Evolutionary conservation across 768 basidiomycete species (phyloP).

Genomic region (Tulasnella sp.): DNA sequence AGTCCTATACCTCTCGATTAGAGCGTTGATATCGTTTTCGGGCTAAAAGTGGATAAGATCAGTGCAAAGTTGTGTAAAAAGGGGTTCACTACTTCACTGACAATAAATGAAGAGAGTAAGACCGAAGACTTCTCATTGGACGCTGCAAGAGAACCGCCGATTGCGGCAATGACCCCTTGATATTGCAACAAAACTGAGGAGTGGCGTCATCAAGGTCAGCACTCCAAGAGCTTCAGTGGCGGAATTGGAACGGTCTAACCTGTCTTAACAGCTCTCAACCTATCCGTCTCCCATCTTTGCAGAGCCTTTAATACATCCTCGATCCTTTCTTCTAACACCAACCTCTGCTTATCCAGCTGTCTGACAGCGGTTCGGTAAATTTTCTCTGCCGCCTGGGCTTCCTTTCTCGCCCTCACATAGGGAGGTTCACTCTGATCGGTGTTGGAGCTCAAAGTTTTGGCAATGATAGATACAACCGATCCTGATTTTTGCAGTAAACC

Average conservation of each 20-base stretch:
- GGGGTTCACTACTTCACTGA: not conserved
- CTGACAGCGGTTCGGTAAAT: constrained; percentile 69
- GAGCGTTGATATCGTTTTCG: constrained; percentile 69
- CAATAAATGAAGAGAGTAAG: constrained; percentile 55
- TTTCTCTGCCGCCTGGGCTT: constrained; percentile 72
- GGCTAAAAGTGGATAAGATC: constrained; percentile 38
- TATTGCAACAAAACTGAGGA: constrained; percentile 66
- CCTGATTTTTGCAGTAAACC: too few species aligned
- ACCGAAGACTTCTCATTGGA: constrained; percentile 58
- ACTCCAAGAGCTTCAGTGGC: not conserved
- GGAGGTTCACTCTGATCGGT: constrained; percentile 54
- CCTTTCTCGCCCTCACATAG: constrained; percentile 55
- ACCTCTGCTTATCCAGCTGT: constrained; percentile 69
- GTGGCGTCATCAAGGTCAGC: constrained; percentile 3
- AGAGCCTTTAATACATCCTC: constrained; percentile 69
- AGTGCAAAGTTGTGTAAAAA: not conserved
- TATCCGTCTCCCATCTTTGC: constrained; percentile 76
- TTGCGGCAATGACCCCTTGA: constrained; percentile 60
- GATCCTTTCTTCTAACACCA: constrained; percentile 72
- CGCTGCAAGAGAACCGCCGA: constrained; percentile 53
- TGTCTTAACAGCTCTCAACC: constrained; percentile 72
- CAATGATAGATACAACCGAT: too few species aligned
- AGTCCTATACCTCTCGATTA: constrained; percentile 86
- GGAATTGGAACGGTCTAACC: constrained; percentile 30
- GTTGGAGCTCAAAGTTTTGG: constrained; percentile 45